Base-by-base conservation (phyloP, 768 basidiomycete genomes). In the Clitopilus passeckerianus region DNA sequence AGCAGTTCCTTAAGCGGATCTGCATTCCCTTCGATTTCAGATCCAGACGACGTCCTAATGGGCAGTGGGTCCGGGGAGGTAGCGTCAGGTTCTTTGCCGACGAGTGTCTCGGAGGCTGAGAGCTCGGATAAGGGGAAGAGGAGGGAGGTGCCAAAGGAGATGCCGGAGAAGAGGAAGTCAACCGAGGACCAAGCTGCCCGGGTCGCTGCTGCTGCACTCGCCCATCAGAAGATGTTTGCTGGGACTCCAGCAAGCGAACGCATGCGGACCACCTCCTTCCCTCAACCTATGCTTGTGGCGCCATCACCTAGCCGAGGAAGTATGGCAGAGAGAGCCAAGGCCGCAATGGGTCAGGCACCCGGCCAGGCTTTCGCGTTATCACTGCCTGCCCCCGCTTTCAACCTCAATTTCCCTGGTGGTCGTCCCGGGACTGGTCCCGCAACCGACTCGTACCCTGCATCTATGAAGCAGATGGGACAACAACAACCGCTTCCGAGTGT, bases 1-100 rank as follows among this genome's bases (percentile, higher is more conserved):
- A 59, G 59, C 1, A 43, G 24, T 35, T 63, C 64, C 5, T 34
- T 27, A 23, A 53, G 23, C 9, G 33, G 23, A 0, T 65, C 65
- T 7, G 24, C 50, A 27, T 59, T 62, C 24, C 65, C 61, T 1
- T 62, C 56, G 6, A 22, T 60, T 30, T 64, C 63, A 7, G 65
- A 66, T 46, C 62, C 61, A 2, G 58, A 57, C 33, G 46, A 50
- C 20, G 46, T 50, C 18, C 5, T 50, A 18, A 50, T 50, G 46
- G 37, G 37, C 12, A 50, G 53, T 54, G 52, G 46, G 35, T 46
- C 33, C 16, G 53, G 24, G 20, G 27, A 30, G 27, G 27, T 30
- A 12, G 27, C 34, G 6, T 41, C n/a, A n/a, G 53, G 53, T 22
- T 44, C 23, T 33, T 7, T 43, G 52, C 34, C 57, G 44, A 58